Evolutionary conservation across 352 stramenopile genomes (phyloP), one percentile per base, ranked within the genome.

Genomic region (Pythium aristosporum): DNA sequence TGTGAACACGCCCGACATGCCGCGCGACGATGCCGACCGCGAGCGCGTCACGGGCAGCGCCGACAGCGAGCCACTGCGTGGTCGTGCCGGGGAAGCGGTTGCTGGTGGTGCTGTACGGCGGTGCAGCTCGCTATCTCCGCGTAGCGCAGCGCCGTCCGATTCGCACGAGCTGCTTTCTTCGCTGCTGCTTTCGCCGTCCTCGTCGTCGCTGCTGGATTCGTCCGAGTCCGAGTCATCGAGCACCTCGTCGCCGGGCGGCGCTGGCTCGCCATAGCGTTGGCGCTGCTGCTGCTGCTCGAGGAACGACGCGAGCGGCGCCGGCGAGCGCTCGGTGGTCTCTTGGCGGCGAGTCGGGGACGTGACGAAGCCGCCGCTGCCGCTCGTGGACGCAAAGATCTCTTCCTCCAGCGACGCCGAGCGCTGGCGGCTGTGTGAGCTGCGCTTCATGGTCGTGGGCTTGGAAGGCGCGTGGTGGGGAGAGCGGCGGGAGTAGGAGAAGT

Each of bases 1-100:
- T 21, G 62, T 65, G 43, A 87, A 79, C 34, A 44, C 61, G 15
- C 61, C 61, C 11, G 61, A 65, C 66, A 68, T 72, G 23, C 41
- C 44, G 3, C 60, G 61, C 21, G 58, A 61, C 10, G 37, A 54
- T 10, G 49, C 28, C 30, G 65, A 67, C 1, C 44, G 42, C 16
- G 55, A 61, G 16, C 60, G 61, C 16, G 48, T 44, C 15, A 21
- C 3, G 13, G 57, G 23, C 34, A 48, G 21, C 34, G 59, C 21
- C 18, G 46, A 50, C 51, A 60, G 30, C 20, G 55, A 64, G 6
- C 36, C 49, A 16, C 39, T 48, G 3, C 55, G 55, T 7, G 63
- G 46, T 2, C 55, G 48, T 18, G 52, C 11, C 11, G 47, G n/a
- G 30, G 47, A 11, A 21, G 62, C 23, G 15, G 48, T 12, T 16